phyloP scores from a whole-genome alignment of 192 early-diverging fungal genomes.

The Umbelopsis sp. region DNA sequence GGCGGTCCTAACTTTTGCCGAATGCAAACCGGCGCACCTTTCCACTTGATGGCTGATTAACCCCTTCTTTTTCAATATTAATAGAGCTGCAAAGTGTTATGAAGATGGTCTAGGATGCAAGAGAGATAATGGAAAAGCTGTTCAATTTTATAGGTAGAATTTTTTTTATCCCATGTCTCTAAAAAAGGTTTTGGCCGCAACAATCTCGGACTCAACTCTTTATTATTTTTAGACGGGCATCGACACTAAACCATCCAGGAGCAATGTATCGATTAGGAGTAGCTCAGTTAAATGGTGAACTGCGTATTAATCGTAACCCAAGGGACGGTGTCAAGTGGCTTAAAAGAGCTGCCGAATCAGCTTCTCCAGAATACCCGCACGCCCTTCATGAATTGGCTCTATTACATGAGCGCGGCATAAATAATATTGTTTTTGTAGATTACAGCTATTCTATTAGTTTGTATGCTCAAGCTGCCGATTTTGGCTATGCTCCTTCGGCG shows the following conservation, averaged over 20 bases:
- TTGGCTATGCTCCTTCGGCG: conserved; percentile 68
- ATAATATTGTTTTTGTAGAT: conserved; percentile 64
- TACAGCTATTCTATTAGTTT: conserved; percentile 63
- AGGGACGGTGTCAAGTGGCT: conserved; percentile 66
- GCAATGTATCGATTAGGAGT: conserved; percentile 68
- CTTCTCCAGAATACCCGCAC: conserved; percentile 59
- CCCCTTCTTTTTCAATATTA: neutral
- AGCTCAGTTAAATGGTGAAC: conserved; percentile 62
- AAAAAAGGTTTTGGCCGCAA: neutral
- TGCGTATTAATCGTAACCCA: conserved; percentile 55
- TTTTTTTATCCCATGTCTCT: neutral
- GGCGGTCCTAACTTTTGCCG: conserved; percentile 17
- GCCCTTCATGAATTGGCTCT: conserved; percentile 62
- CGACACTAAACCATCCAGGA: conserved; percentile 68
- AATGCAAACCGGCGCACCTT: neutral
- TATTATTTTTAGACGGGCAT: conserved; percentile 55
- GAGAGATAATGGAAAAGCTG: conserved; percentile 60
- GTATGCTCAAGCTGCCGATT: conserved; percentile 62
- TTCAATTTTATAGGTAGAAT: conserved; percentile 70
- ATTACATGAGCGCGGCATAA: conserved; percentile 60
- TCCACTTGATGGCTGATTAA: neutral
- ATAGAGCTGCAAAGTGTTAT: conserved; percentile 59
- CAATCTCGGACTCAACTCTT: neutral
- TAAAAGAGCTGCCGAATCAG: conserved; percentile 61
- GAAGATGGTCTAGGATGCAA: conserved; percentile 68